Evolutionary conservation across 140 eudicot genomes (phyloP), one percentile per base, ranked within the genome.

Genomic region (Anethum foeniculum): DNA sequence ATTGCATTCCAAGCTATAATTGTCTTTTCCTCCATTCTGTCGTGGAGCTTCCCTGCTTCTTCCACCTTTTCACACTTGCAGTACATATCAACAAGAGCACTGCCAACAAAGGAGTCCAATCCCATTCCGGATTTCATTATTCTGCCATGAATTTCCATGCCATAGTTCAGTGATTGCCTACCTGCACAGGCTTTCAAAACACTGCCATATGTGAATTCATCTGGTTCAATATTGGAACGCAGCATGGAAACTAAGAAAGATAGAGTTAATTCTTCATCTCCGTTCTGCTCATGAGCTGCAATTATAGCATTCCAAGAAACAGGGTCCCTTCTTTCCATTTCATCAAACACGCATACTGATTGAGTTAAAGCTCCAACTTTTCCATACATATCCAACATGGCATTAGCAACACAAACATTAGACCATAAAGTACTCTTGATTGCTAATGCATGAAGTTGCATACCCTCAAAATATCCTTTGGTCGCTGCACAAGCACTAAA

Each of bases 331-430:
- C 36, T 80, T 19, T 82, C 85, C 98, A 93, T 93, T 79, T 90
- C 90, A 41, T 86, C 86, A 76, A 93, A 93, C 78, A 91, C 89
- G 13, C 16, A 64, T 6, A 86, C 87, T 60, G 97, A 95, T 38
- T 86, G 91, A n/a, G 32, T 47, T 64, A 88, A 25, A 39, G 90
- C 92, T 86, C 96, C 93, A 86, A 93, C 92, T 81, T 93, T 93
- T 27, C 96, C 98, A 76, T 93, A 91, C 98, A 91, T 91, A 79
- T 93, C 98, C 72, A 93, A 84, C 75, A 93, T 90, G 39, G 98
- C 96, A 68, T 93, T 93, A 77, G 85, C 92, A 14, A 93, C 96
- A 86, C 98, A 93, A 76, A 90, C 82, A 36, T 86, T 84, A 15
- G 87, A 79, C 67, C 12, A 51, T n/a, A 84, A 87, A 77, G 80